phyloP scores from a whole-genome alignment of 2,329 filamentous ascomycete genomes.

The Penicillium nordicum region DNA sequence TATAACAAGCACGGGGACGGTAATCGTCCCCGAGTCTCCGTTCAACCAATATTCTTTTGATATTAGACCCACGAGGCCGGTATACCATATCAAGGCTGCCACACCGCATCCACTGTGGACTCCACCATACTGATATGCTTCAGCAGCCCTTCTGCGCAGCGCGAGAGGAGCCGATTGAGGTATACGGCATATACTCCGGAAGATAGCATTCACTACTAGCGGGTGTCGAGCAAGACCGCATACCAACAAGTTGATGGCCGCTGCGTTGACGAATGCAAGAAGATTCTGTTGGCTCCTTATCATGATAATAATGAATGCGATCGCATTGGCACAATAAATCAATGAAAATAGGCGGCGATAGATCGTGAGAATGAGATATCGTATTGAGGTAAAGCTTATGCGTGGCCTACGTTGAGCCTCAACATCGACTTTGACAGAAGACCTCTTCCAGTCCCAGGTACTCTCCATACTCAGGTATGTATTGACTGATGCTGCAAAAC shows the following conservation, averaged over 20 bases:
- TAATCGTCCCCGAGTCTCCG: neutral
- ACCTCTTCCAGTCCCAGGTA: neutral
- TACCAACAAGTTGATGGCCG: neutral
- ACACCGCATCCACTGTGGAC: neutral
- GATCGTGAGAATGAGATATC: neutral
- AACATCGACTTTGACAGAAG: neutral
- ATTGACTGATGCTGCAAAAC: neutral
- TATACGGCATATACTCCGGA: neutral
- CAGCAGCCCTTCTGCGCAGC: neutral
- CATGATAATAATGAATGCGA: neutral
- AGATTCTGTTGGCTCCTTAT: neutral
- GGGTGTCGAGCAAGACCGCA: neutral
- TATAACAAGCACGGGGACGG: neutral
- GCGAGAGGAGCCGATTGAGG: neutral
- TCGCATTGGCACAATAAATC: neutral
- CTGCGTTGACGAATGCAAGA: neutral
- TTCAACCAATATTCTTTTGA: neutral
- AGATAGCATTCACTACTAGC: neutral
- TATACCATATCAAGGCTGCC: neutral
- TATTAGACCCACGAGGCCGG: neutral
- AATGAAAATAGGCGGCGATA: neutral
- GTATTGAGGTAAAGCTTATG: neutral
- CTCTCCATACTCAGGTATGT: neutral
- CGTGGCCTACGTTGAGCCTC: neutral
- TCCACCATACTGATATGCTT: neutral